These are phyloP conservation scores for Starmerella stellata DNA, from an alignment of 805 yeast genomes.

Conservation along the genomic window DNA sequence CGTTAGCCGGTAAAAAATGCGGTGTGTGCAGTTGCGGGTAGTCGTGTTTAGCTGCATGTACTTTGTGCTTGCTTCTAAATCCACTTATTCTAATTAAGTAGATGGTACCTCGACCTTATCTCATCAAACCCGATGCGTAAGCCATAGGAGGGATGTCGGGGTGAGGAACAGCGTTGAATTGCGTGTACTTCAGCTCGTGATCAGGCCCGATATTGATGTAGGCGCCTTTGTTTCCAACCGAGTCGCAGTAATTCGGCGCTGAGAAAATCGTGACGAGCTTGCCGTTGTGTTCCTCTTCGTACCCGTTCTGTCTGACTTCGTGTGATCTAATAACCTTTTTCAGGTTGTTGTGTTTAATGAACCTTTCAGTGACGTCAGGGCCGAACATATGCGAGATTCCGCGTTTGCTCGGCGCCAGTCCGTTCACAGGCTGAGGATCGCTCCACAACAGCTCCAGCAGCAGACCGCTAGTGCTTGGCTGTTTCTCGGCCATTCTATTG, in stretches of 20 bases:
- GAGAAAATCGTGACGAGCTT: conserved; percentile 82
- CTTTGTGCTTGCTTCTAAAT: no score
- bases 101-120: conserved; percentile 11
- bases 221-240: conserved; percentile 81
- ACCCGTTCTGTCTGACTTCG: conserved; percentile 86
- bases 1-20: no score
- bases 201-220: conserved; percentile 50
- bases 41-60: no score
- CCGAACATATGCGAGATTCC: conserved; percentile 96
- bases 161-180: conserved; percentile 70
- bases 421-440: conserved; percentile 68
- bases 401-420: conserved; percentile 75
- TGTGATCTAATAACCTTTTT: conserved; percentile 80
- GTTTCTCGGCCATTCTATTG: conserved; percentile 43
- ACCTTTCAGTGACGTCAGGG: conserved; percentile 73
- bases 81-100: no score
- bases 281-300: conserved; percentile 72
- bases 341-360: conserved; percentile 53
- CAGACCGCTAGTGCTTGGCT: conserved; percentile 79
- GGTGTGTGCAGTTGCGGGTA: no score
- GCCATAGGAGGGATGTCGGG: conserved; percentile 94
- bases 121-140: conserved; percentile 33
- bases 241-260: conserved; percentile 95
- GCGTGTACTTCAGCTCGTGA: conserved; percentile 34
- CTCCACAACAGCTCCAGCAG: conserved; percentile 97